Conservation (phyloP, 75 land plant species). For the Adiantum capillusveneris region DNA sequence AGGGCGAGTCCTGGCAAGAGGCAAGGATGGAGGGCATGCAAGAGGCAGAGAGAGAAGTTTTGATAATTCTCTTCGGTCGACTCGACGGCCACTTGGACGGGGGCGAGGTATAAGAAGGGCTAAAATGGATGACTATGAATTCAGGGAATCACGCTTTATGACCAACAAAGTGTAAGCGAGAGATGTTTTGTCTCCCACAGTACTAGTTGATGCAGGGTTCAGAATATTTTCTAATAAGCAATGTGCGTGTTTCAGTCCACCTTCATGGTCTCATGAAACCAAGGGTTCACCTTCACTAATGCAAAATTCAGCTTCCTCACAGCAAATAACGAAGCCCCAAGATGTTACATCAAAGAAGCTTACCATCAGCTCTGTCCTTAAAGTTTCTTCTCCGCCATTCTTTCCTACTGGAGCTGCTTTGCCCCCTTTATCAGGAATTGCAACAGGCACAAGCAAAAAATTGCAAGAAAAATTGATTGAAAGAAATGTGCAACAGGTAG, state of each 20-base stretch:
- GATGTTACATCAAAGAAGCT: neutral
- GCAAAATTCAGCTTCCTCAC: neutral
- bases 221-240: too few species aligned
- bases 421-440: neutral
- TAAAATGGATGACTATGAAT: constrained; percentile 2
- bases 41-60: constrained; percentile 2
- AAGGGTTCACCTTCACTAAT: neutral
- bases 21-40: neutral
- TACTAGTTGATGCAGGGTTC: too few species aligned
- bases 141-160: neutral
- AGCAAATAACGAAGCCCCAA: neutral
- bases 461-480: neutral
- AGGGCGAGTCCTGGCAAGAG: neutral
- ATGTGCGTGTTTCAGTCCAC: neutral
- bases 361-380: constrained; percentile 25
- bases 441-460: neutral
- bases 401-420: constrained; percentile 36
- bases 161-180: neutral
- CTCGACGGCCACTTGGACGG: neutral
- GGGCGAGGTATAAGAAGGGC: neutral
- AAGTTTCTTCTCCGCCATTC: constrained; percentile 56
- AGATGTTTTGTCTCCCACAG: too few species aligned
- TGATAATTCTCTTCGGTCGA: neutral
- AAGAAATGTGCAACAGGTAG: neutral
- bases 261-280: neutral